A percentile compares a stretch with the other conserved stretches of the same genome.
Conservation (phyloP, 2,329 filamentous ascomycete species). For the Cercospora sojina region DNA sequence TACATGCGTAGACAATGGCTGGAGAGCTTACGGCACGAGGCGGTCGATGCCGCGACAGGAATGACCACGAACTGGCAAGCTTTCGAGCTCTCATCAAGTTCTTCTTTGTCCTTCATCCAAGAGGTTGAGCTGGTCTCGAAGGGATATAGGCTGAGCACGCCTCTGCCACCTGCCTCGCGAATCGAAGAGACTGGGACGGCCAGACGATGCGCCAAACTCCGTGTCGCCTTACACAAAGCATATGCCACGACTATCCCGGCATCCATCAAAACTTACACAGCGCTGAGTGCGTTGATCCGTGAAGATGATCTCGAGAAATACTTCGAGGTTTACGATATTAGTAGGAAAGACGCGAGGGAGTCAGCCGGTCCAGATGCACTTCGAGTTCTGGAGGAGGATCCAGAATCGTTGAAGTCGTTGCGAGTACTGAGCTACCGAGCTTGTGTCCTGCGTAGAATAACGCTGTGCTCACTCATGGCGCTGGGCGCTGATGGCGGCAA, state of each 20-base stretch:
- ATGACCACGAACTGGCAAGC: constrained; percentile 75
- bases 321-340: constrained; percentile 66
- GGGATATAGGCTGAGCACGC: constrained; percentile 85
- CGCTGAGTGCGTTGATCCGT: constrained; percentile 71
- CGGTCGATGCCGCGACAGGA: constrained; percentile 64
- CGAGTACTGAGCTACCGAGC: constrained; percentile 67
- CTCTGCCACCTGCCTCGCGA: constrained; percentile 86
- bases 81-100: constrained; percentile 74
- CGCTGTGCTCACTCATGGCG: constrained; percentile 84
- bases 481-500: constrained; percentile 78
- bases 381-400: constrained; percentile 70
- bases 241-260: constrained; percentile 69
- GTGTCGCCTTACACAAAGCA: constrained; percentile 69
- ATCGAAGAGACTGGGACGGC: constrained; percentile 73
- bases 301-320: constrained; percentile 85
- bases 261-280: constrained; percentile 68
- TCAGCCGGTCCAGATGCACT: constrained; percentile 49
- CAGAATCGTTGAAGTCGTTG: constrained; percentile 74
- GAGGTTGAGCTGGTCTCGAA: constrained; percentile 94
- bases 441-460: constrained; percentile 76
- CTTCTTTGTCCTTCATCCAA: constrained; percentile 78
- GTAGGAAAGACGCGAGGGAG: constrained; percentile 48
- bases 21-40: constrained; percentile 72
- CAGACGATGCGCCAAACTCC: constrained; percentile 75
- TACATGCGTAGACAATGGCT: constrained; percentile 79